Conservation (phyloP, 805 yeast genomes). For the Millerago galiae region DNA sequence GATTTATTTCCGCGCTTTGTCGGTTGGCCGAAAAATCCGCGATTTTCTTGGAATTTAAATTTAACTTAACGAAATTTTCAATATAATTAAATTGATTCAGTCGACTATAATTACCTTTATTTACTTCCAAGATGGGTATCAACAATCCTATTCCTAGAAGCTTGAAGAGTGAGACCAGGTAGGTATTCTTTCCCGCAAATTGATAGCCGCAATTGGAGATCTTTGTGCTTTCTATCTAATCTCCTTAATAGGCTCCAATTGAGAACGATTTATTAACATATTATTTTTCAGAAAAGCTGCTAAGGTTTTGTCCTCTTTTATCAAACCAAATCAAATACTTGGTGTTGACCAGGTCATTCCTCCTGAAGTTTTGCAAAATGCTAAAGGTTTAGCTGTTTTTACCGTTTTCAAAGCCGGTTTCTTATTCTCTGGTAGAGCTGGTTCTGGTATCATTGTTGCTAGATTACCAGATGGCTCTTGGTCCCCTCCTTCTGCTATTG, state of each 20-base stretch:
- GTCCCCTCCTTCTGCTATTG: constrained; percentile 96
- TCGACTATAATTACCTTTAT: background rate
- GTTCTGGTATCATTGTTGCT: constrained; percentile 93
- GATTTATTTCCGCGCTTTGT: background rate
- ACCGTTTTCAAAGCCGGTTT: constrained; percentile 98
- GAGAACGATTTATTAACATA: background rate
- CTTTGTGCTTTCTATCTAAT: background rate
- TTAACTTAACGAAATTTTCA: background rate
- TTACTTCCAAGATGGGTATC: constrained; percentile 49
- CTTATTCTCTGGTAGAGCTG: constrained; percentile 93
- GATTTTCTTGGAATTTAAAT: background rate
- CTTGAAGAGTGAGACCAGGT: constrained; percentile 78
- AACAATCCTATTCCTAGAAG: constrained; percentile 95
- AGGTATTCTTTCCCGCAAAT: constrained; percentile 29
- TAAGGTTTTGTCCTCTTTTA: constrained; percentile 77
- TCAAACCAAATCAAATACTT: constrained; percentile 89
- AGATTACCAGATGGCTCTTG: constrained; percentile 90
- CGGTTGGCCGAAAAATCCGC: constrained; percentile 4
- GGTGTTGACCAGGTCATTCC: constrained; percentile 91
- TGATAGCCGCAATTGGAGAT: background rate
- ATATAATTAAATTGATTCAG: background rate
- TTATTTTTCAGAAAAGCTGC: constrained; percentile 73
- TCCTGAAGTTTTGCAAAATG: constrained; percentile 76
- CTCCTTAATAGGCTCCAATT: too few relatives aligned
- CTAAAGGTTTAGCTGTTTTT: constrained; percentile 86